Evolutionary conservation across 495 filamentous ascomycete species (phyloP).

Genomic region (Tuber magnatum): DNA sequence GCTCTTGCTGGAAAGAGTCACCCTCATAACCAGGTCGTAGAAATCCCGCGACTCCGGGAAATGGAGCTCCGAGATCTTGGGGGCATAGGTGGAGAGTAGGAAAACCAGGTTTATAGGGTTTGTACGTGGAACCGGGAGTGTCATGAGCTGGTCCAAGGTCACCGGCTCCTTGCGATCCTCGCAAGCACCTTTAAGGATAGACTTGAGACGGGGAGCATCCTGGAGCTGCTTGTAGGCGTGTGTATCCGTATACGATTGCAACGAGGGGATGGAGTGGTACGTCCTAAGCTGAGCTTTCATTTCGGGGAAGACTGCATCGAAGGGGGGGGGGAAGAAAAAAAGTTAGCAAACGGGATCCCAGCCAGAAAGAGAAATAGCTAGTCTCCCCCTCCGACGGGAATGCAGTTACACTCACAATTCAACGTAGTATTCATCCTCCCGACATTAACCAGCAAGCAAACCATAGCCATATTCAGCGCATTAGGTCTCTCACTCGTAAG

Average conservation of each 20-base stretch:
- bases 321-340: constrained; percentile 9
- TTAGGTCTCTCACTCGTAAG: constrained; percentile 83
- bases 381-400: constrained; percentile 82
- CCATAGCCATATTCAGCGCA: constrained; percentile 97
- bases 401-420: constrained; percentile 61
- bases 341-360: constrained; percentile 32
- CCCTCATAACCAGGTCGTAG: constrained; percentile 91
- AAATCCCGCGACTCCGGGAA: constrained; percentile 83
- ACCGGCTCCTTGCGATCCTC: constrained; percentile 85
- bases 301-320: constrained; percentile 79
- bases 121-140: constrained; percentile 63
- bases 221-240: constrained; percentile 97
- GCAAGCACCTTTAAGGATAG: constrained; percentile 92
- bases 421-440: constrained; percentile 98
- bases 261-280: constrained; percentile 93
- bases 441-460: constrained; percentile 93
- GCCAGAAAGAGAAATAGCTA: constrained; percentile 50
- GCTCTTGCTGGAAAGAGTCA: constrained; percentile 70
- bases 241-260: constrained; percentile 90
- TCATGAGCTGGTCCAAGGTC: constrained; percentile 74
- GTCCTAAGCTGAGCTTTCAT: constrained; percentile 98
- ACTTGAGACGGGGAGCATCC: constrained; percentile 91
- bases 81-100: constrained; percentile 81
- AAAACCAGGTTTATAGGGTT: constrained; percentile 98
- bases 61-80: constrained; percentile 85